Conservation (phyloP, 1,139 yeast species). For the Kodamaea derodonti region DNA sequence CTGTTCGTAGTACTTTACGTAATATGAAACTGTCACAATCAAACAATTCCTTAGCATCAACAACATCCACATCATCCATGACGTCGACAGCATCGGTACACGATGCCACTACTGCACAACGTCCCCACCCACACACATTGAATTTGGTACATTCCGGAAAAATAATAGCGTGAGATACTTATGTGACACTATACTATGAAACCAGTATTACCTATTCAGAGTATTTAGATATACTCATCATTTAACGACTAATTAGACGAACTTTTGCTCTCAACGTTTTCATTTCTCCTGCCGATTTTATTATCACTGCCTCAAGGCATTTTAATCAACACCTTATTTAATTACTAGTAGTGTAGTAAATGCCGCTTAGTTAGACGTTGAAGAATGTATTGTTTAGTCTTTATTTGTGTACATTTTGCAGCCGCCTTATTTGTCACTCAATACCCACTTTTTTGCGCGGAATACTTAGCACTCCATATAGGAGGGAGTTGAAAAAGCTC, state of each 20-base stretch:
- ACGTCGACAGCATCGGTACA: slow-evolving; percentile 1
- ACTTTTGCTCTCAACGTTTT: too few species aligned
- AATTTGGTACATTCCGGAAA: slow-evolving; percentile 4
- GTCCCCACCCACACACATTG: slow-evolving; percentile 5
- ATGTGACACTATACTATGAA: neutral
- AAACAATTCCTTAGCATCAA: slow-evolving; percentile 1
- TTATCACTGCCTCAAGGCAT: neutral
- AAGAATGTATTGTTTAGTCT: neutral
- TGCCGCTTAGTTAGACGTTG: neutral
- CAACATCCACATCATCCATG: slow-evolving; percentile 1
- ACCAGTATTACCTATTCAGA: neutral
- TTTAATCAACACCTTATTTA: neutral
- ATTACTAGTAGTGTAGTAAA: too few species aligned
- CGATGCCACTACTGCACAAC: slow-evolving; percentile 6
- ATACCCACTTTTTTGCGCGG: too few species aligned
- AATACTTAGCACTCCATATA: too few species aligned
- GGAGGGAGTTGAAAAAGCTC: neutral
- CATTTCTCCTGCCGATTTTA: neutral
- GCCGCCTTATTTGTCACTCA: neutral
- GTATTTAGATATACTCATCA: too few species aligned
- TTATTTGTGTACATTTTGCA: neutral
- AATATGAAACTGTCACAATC: neutral
- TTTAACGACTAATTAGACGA: too few species aligned
- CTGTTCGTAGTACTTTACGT: neutral
- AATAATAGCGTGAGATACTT: neutral